These are phyloP conservation scores for Chenopodium album DNA, from an alignment of 148 eudicot species.

Conservation along the genomic window DNA sequence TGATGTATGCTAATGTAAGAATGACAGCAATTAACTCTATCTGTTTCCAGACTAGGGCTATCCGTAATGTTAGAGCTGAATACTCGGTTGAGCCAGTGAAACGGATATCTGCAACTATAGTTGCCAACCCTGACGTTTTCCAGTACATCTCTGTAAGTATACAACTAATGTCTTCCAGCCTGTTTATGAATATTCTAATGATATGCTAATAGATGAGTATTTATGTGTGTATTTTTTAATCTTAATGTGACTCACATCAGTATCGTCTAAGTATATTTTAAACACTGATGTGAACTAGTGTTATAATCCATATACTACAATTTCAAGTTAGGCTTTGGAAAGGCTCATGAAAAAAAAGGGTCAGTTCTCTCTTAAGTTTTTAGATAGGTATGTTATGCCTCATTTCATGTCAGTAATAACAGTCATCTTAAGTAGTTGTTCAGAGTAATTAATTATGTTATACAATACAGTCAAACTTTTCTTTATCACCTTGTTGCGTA, in stretches of 20 bases:
- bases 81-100: slow-evolving; percentile 93
- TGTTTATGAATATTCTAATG: slow-evolving; percentile 1
- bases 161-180: neutral
- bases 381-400: neutral
- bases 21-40: slow-evolving; percentile 2
- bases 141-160: slow-evolving; percentile 86
- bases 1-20: neutral
- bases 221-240: neutral
- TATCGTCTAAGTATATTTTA: too few relatives aligned
- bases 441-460: neutral
- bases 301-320: neutral
- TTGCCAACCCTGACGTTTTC: slow-evolving; percentile 80
- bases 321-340: neutral
- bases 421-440: neutral
- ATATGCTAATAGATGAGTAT: neutral
- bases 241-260: too few relatives aligned
- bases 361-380: neutral
- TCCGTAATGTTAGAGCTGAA: slow-evolving; percentile 96
- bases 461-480: too few relatives aligned
- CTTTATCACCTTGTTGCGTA: neutral
- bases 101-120: slow-evolving; percentile 86
- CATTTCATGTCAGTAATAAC: neutral
- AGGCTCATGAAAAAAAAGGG: neutral
- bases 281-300: neutral
- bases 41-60: slow-evolving; percentile 65